phyloP scores from a whole-genome alignment of 2,329 filamentous ascomycete genomes.

The Trichoderma sp. region DNA sequence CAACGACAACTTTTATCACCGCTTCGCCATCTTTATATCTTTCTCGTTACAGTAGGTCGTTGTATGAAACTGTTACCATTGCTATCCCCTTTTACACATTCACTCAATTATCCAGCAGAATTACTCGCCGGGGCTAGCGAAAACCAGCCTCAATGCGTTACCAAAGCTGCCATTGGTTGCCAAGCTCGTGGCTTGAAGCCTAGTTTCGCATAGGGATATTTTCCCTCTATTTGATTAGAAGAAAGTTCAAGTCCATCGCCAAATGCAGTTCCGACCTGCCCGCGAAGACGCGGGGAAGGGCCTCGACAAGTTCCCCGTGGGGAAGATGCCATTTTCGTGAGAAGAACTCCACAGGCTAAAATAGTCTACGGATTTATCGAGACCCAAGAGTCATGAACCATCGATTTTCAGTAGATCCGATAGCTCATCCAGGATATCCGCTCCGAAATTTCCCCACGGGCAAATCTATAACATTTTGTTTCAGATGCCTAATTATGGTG shows the following conservation, averaged over 20 bases:
- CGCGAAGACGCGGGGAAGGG: constrained; percentile 7
- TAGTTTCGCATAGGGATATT: not conserved
- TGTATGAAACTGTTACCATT: not conserved
- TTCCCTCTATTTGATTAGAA: not conserved
- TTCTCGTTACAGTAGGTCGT: not conserved
- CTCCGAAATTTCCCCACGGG: constrained; percentile 1
- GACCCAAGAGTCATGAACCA: not conserved
- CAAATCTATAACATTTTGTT: not conserved
- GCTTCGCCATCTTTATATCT: not conserved
- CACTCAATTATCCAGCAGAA: not conserved
- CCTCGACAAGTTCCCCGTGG: not conserved
- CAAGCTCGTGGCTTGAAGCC: not conserved
- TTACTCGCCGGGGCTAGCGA: not conserved
- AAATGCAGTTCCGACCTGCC: not conserved
- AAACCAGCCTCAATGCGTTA: not conserved
- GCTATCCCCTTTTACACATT: not conserved
- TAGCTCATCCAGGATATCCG: not conserved
- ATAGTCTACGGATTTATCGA: not conserved
- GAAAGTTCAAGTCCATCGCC: not conserved
- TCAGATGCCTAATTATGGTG: not conserved
- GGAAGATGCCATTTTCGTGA: not conserved
- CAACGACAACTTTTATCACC: not conserved
- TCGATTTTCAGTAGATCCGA: not conserved
- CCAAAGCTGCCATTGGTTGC: not conserved
- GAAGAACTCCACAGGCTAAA: not conserved